Percentiles rank a stretch among this genome's conserved stretches.
These are phyloP conservation scores for Yueomyces sinensis DNA, from an alignment of 805 yeast genomes.

Conservation along the genomic window DNA sequence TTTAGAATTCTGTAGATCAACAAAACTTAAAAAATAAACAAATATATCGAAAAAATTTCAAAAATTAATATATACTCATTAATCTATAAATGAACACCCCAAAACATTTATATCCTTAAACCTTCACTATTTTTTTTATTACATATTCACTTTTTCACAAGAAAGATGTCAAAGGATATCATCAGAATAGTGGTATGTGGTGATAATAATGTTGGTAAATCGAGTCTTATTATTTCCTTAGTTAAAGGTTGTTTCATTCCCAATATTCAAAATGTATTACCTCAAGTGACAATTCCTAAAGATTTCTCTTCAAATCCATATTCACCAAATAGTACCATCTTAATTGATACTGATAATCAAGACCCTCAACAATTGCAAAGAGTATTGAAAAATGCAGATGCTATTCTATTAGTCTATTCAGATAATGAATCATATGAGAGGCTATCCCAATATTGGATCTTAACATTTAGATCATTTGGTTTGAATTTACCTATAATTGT, in stretches of 20 bases:
- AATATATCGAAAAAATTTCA: too few species aligned
- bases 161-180: constrained; percentile 32
- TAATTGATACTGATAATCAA: constrained; percentile 69
- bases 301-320: constrained; percentile 48
- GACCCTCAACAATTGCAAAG: constrained; percentile 48
- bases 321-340: constrained; percentile 51
- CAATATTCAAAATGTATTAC: constrained; percentile 63
- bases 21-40: too few species aligned
- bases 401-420: constrained; percentile 85
- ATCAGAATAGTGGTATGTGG: constrained; percentile 87
- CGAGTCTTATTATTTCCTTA: constrained; percentile 64
- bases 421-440: constrained; percentile 94
- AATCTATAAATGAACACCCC: too few species aligned
- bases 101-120: too few species aligned
- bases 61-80: too few species aligned
- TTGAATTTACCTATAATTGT: constrained; percentile 87
- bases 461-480: constrained; percentile 82
- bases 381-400: constrained; percentile 77
- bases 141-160: too few species aligned
- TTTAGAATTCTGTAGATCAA: too few species aligned
- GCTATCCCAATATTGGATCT: constrained; percentile 88
- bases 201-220: constrained; percentile 83
- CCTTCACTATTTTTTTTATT: too few species aligned
- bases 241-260: constrained; percentile 74
- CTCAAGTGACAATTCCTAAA: constrained; percentile 73